These are phyloP conservation scores for Globisporangium cederbergense DNA, from an alignment of 352 stramenopile species.

Conservation along the genomic window DNA sequence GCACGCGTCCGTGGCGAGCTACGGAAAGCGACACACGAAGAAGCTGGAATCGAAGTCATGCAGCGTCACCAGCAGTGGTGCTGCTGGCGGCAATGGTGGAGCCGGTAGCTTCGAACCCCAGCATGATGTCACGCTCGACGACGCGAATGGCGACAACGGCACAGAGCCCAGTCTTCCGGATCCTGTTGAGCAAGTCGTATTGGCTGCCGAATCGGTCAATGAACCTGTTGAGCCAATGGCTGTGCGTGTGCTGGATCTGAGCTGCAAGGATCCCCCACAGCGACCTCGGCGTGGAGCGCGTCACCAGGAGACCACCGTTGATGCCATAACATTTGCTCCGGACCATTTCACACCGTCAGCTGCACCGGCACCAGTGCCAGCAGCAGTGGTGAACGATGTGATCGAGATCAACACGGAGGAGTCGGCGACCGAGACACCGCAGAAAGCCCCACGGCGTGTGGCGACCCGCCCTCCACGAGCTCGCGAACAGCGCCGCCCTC, in stretches of 20 bases:
- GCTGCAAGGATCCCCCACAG: not conserved
- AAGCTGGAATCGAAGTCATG: not conserved
- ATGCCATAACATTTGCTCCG: too few relatives aligned
- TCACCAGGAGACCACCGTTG: not conserved
- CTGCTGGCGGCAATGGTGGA: too few relatives aligned
- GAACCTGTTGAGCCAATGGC: not conserved
- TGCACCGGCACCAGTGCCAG: not conserved
- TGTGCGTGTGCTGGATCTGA: not conserved
- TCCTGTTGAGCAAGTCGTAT: not conserved
- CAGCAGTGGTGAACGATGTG: not conserved
- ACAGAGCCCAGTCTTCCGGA: not conserved
- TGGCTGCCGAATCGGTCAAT: not conserved
- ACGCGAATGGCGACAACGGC: not conserved
- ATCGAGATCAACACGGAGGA: constrained; percentile 17
- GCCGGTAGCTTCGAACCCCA: not conserved
- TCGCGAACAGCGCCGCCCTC: not conserved
- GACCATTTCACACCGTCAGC: not conserved
- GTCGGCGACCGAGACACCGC: constrained; percentile 8
- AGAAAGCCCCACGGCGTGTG: not conserved
- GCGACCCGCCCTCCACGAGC: not conserved
- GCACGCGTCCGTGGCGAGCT: not conserved
- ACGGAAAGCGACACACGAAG: too few relatives aligned
- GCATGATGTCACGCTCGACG: not conserved
- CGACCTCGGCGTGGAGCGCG: not conserved
- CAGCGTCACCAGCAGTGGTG: not conserved